Conservation (phyloP, 1,284 basidiomycete genomes). For the Neonothopanus nambi region DNA sequence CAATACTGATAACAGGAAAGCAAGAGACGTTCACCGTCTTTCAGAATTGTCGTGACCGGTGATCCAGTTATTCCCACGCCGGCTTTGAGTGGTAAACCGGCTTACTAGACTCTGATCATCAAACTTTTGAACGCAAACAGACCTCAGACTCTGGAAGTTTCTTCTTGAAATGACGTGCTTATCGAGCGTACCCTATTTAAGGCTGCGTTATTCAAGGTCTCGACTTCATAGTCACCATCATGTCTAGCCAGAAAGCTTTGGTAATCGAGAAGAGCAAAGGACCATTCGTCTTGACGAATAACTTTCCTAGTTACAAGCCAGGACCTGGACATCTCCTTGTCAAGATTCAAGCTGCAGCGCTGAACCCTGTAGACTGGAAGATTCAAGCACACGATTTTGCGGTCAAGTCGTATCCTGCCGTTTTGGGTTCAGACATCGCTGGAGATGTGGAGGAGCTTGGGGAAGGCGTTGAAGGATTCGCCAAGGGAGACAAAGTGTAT, state of each 20-base stretch:
- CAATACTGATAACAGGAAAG: no score
- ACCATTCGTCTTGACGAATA: conserved; percentile 1
- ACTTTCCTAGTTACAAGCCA: conserved; percentile 21
- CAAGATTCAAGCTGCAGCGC: conserved; percentile 38
- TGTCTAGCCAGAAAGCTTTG: conserved; percentile 12
- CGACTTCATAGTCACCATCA: not conserved
- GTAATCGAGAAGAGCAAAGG: conserved; percentile 9
- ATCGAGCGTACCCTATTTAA: no score
- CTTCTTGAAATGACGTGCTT: no score
- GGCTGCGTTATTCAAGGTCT: no score
- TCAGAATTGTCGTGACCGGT: no score
- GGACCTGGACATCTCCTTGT: conserved; percentile 44
- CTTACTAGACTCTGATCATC: no score
- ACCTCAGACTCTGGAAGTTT: no score
- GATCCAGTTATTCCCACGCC: no score
- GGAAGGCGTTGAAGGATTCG: conserved; percentile 47
- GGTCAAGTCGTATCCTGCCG: conserved; percentile 34
- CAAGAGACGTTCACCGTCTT: no score
- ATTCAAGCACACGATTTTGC: conserved; percentile 29
- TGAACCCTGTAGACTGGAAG: conserved; percentile 55
- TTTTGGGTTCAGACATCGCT: conserved; percentile 58
- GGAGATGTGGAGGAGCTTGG: conserved; percentile 59
- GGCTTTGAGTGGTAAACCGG: no score
- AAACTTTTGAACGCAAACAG: no score
- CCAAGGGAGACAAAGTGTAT: conserved; percentile 61